Evolutionary conservation across 306 rosid species (phyloP).

Genomic region (Vigna radiata): DNA sequence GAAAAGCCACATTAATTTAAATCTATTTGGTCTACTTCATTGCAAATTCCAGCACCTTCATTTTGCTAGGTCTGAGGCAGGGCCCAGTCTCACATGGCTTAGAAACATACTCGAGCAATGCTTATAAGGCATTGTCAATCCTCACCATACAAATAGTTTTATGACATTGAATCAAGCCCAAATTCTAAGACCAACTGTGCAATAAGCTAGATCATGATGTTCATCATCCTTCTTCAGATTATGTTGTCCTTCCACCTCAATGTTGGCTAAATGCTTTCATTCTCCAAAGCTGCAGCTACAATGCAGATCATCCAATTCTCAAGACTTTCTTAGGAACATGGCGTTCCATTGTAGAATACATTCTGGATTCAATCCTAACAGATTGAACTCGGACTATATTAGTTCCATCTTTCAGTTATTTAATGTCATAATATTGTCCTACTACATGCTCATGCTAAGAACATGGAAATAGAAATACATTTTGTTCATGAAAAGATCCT

Average conservation of each 20-base stretch:
- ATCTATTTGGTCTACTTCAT: neutral
- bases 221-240: neutral
- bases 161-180: neutral
- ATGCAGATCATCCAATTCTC: neutral
- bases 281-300: neutral
- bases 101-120: neutral
- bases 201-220: neutral
- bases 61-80: neutral
- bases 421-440: neutral
- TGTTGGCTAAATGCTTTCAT: neutral
- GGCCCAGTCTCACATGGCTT: neutral
- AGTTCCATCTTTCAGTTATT: constrained; percentile 1
- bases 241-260: neutral
- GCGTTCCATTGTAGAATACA: neutral
- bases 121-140: neutral
- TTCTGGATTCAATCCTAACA: neutral
- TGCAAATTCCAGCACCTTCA: neutral
- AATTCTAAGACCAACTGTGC: neutral
- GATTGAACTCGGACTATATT: neutral
- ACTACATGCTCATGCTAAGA: too few relatives aligned
- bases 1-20: neutral
- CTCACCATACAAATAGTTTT: neutral
- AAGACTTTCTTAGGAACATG: neutral
- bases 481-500: neutral
- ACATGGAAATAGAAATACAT: neutral